phyloP scores from a whole-genome alignment of 2,329 filamentous ascomycete species.

The Colletotrichum eremochloae region DNA sequence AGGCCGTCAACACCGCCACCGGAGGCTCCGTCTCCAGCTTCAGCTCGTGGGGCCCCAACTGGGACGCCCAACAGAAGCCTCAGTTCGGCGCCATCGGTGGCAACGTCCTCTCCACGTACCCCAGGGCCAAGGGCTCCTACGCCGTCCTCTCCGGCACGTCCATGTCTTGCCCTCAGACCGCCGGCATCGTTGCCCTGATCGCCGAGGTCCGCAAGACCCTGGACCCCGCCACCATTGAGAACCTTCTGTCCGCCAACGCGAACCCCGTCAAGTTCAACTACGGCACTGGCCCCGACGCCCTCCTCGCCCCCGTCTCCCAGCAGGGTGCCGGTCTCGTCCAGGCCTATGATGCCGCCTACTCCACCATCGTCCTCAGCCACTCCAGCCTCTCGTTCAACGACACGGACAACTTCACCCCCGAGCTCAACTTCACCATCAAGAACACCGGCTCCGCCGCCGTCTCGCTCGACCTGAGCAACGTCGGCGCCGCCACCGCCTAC shows the following conservation, averaged over 20 bases:
- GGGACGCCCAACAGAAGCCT: slow-evolving; percentile 69
- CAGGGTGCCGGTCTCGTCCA: slow-evolving; percentile 73
- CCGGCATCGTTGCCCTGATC: slow-evolving; percentile 68
- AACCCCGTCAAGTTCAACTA: slow-evolving; percentile 64
- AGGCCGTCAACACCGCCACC: slow-evolving; percentile 56
- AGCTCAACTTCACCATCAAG: slow-evolving; percentile 66
- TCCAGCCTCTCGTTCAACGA: slow-evolving; percentile 76
- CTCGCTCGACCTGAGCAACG: slow-evolving; percentile 65
- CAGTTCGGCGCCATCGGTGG: slow-evolving; percentile 69
- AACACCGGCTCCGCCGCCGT: slow-evolving; percentile 65
- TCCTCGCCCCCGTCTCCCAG: slow-evolving; percentile 69
- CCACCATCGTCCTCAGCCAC: slow-evolving; percentile 65
- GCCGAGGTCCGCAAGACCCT: slow-evolving; percentile 64
- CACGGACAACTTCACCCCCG: slow-evolving; percentile 66
- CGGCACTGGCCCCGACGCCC: slow-evolving; percentile 51
- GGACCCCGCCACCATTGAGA: slow-evolving; percentile 64
- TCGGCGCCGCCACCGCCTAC: slow-evolving; percentile 66
- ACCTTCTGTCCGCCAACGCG: slow-evolving; percentile 63
- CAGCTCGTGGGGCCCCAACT: slow-evolving; percentile 73
- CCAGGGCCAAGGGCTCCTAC: slow-evolving; percentile 60
- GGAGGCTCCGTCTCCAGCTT: slow-evolving; percentile 66
- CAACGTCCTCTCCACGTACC: slow-evolving; percentile 70
- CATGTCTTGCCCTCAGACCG: slow-evolving; percentile 70
- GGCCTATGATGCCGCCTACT: slow-evolving; percentile 69
- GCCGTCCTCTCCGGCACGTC: slow-evolving; percentile 69